phyloP scores from a whole-genome alignment of 2,329 filamentous ascomycete species.

The Pyrenochaeta sp. region DNA sequence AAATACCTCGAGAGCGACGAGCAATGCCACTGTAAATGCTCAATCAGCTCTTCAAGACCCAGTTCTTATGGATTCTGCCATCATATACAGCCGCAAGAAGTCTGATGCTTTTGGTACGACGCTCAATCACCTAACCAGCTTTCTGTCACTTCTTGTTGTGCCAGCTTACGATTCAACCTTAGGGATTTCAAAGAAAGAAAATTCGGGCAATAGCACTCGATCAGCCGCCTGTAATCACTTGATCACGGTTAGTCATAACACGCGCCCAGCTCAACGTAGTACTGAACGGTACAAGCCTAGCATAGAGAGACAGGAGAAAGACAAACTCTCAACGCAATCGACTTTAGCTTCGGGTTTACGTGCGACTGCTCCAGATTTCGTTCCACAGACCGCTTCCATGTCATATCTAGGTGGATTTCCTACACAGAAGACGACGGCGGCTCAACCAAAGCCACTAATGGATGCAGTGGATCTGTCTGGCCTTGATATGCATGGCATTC shows the following conservation, averaged over 20 bases:
- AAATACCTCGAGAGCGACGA: conserved; percentile 17
- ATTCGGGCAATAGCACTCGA: conserved; percentile 1
- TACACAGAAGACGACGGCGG: not conserved
- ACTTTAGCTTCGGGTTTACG: conserved; percentile 34
- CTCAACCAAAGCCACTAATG: not conserved
- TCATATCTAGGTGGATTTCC: not conserved
- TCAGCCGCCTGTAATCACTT: not conserved
- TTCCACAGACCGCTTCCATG: conserved; percentile 21
- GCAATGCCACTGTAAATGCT: conserved; percentile 25
- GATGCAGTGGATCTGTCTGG: conserved; percentile 25
- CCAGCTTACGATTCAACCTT: conserved; percentile 16
- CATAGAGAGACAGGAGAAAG: conserved; percentile 9
- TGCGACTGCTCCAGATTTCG: conserved; percentile 42
- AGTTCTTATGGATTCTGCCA: conserved; percentile 17
- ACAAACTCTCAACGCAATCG: conserved; percentile 22
- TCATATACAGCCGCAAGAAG: conserved; percentile 24
- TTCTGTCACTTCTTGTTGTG: conserved; percentile 9
- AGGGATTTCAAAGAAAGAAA: conserved; percentile 7
- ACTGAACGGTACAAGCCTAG: conserved; percentile 12
- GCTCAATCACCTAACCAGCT: not conserved
- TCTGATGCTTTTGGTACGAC: conserved; percentile 24
- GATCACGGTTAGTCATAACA: not conserved
- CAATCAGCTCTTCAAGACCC: conserved; percentile 6
- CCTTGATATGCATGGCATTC: conserved; percentile 35
- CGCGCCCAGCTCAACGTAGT: conserved; percentile 14